Evolutionary conservation across 106 monocot genomes (phyloP).

Genomic region (Phalaenopsis aphrodite): DNA sequence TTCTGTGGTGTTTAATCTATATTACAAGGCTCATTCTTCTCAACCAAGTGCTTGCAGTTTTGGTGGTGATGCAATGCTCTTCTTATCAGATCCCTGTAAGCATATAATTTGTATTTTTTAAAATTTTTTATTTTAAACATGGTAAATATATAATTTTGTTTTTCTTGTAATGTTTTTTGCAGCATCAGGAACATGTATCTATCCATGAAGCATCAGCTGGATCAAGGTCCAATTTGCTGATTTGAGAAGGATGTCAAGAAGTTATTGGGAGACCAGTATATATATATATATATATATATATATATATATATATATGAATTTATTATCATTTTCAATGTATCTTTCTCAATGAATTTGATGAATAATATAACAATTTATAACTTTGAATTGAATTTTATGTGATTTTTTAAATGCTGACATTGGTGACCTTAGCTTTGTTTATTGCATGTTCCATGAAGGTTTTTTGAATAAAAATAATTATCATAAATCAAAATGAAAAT

Average conservation of each 20-base stretch:
- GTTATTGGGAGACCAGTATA: no score
- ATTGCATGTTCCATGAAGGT: no score
- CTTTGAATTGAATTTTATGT: background rate
- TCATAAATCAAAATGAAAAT: no score
- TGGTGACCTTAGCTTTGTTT: no score
- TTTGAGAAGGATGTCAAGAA: background rate
- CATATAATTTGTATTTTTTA: background rate
- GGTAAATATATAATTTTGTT: background rate
- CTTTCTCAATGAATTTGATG: background rate
- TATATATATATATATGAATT: background rate
- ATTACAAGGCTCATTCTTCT: constrained; percentile 14
- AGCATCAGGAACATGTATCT: background rate
- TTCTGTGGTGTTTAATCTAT: constrained; percentile 4
- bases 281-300: background rate
- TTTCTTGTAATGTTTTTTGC: background rate
- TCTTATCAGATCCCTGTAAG: constrained; percentile 11
- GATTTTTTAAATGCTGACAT: no score
- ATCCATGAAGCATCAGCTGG: background rate
- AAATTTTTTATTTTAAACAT: background rate
- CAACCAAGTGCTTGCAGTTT: background rate
- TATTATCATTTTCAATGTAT: background rate
- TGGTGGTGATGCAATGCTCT: background rate
- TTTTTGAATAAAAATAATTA: no score
- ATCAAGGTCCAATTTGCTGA: background rate
- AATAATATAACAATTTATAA: background rate